These are phyloP conservation scores for Sindora glabra DNA, from an alignment of 306 rosid species.

Conservation along the genomic window DNA sequence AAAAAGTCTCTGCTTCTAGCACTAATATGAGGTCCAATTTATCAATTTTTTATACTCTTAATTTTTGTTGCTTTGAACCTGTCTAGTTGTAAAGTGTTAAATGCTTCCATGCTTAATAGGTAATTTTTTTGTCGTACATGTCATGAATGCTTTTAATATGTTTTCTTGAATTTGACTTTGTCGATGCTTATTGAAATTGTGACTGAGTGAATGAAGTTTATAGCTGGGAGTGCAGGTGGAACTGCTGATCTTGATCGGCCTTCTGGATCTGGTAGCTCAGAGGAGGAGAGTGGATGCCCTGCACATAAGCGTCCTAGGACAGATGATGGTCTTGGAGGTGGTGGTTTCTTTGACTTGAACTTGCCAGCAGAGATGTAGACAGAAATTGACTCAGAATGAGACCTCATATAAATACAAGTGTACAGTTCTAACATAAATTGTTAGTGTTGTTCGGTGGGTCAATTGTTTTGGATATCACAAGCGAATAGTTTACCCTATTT, in stretches of 20 bases:
- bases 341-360: conserved; percentile 93
- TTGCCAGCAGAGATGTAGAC: conserved; percentile 84
- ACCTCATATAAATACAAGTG: conserved; percentile 39
- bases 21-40: too few species aligned
- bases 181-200: conserved; percentile 34
- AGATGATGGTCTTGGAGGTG: conserved; percentile 44
- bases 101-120: too few species aligned
- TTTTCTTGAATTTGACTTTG: conserved; percentile 29
- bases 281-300: conserved; percentile 41
- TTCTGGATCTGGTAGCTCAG: conserved; percentile 71
- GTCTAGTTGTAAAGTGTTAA: too few species aligned
- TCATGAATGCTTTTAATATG: conserved; percentile 23
- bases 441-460: conserved; percentile 29
- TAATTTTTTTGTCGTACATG: too few species aligned
- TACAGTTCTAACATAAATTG: conserved; percentile 63
- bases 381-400: conserved; percentile 56
- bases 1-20: too few species aligned
- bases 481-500: conserved; percentile 15
- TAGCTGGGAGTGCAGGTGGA: conserved; percentile 57
- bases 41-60: conserved; percentile 35
- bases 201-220: conserved; percentile 35
- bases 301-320: conserved; percentile 77
- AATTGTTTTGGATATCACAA: conserved; percentile 24
- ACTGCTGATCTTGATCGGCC: too few species aligned
- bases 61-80: too few species aligned